A percentile compares a stretch with the other conserved stretches of the same genome.
These are phyloP conservation scores for Picochlorum sp. DNA, from an alignment of 139 green algal genomes.

Conservation along the genomic window DNA sequence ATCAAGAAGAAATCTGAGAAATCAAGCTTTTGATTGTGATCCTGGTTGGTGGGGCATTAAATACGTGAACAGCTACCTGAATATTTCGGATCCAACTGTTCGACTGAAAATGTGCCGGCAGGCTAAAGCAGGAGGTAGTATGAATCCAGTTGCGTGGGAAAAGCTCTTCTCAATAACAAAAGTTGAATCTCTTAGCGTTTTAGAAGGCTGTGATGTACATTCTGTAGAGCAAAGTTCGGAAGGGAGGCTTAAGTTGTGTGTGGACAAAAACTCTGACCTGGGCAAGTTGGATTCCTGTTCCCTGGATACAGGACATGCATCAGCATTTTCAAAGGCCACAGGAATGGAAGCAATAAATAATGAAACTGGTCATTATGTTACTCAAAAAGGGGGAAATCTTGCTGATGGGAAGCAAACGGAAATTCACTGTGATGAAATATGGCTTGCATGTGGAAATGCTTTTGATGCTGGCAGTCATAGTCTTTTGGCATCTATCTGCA, in stretches of 20 bases:
- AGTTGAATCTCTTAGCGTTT: background rate
- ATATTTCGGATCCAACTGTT: background rate
- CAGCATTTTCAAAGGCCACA: background rate
- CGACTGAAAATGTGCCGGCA: background rate
- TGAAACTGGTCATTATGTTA: too few species aligned
- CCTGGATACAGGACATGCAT: background rate
- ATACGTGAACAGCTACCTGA: conserved; percentile 1
- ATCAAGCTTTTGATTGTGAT: conserved; percentile 7
- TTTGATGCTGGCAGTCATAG: conserved; percentile 5
- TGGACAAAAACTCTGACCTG: background rate
- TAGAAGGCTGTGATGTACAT: background rate
- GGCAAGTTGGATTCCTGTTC: background rate
- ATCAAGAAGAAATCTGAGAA: background rate
- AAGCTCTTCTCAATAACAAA: background rate
- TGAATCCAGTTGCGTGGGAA: conserved; percentile 6
- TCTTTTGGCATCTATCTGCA: background rate
- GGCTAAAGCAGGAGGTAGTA: conserved; percentile 1
- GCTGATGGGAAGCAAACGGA: background rate
- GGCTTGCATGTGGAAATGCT: conserved; percentile 19
- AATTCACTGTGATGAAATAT: conserved; percentile 1
- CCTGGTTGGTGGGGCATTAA: conserved; percentile 26
- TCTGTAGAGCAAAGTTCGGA: background rate
- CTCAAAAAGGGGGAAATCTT: too few species aligned
- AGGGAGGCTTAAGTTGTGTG: background rate
- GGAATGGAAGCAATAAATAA: too few species aligned